Evolutionary conservation across 805 yeast species (phyloP).

Genomic region (Yarrowia divulgata): DNA sequence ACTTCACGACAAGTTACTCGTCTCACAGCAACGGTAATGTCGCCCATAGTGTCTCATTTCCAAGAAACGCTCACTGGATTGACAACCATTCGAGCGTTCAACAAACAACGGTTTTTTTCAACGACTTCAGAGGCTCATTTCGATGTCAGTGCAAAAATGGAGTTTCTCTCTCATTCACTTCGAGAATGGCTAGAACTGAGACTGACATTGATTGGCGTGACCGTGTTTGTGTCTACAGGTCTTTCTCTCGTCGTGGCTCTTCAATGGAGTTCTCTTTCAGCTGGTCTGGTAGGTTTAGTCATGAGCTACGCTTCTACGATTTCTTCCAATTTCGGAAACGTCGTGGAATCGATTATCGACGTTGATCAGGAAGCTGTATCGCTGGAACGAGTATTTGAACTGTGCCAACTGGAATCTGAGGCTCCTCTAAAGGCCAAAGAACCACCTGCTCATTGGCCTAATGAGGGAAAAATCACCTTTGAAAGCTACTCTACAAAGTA

Average conservation of each 20-base stretch:
- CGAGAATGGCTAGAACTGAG: too few species aligned
- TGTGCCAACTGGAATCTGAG: constrained; percentile 65
- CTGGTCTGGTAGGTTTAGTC: constrained; percentile 70
- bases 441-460: constrained; percentile 59
- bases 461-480: constrained; percentile 68
- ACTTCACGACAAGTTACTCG: constrained; percentile 82
- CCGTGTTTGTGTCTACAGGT: constrained; percentile 54
- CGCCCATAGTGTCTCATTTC: constrained; percentile 82
- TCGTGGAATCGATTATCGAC: constrained; percentile 50
- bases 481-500: constrained; percentile 67
- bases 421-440: constrained; percentile 49
- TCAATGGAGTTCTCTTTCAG: constrained; percentile 40
- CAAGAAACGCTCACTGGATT: constrained; percentile 83
- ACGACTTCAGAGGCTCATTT: constrained; percentile 77
- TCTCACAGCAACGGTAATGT: constrained; percentile 68
- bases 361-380: constrained; percentile 55
- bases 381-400: too few species aligned
- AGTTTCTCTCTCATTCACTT: constrained; percentile 83
- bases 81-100: constrained; percentile 81
- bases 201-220: too few species aligned
- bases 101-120: too few species aligned
- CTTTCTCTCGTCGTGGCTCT: constrained; percentile 41
- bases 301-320: constrained; percentile 61
- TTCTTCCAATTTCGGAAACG: constrained; percentile 54
- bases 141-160: too few species aligned